Base-by-base conservation (phyloP, 2,329 filamentous ascomycete species). In the Penicillium sp. region DNA sequence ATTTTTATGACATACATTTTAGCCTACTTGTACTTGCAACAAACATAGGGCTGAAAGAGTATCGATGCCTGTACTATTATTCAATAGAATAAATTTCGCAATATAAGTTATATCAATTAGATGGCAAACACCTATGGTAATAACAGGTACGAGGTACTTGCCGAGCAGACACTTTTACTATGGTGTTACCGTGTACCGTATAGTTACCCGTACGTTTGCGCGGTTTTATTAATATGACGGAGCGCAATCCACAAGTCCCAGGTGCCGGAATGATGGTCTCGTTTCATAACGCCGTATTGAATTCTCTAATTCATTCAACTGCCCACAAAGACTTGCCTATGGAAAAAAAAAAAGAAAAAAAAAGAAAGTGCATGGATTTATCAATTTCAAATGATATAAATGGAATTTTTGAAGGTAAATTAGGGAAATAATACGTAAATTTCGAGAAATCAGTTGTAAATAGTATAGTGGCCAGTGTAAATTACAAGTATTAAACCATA, bases 401-500 rank as follows among this genome's bases (percentile, higher is more conserved):
- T 39, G 10, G 6, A 12, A 38, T 23, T 38, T 33, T 15, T 15
- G 5, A 38, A 9, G 23, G n/a, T 48, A 15, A 29, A 29, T n/a
- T 3, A 15, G 5, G 5, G 42, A 48, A 53, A 39, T 36, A 47
- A 23, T 15, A 48, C 23, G 23, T 47, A 48, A 39, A 39, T 47
- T 38, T 27, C 17, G 0, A 6, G 5, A 6, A 15, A 36, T 35
- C 0, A 1, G 7, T 35, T 2, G 10, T 1, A 25, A 36, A 36
- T 36, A 48, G 25, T 38, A 38, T 36, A 31, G 21, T 25, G 21
- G 12, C 21, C 58, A 31, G 4, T 29, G 47, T 63, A 68, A 55
- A 47, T 53, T 55, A 66, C 63, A 3, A 8, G 64, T 68, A 65
- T 64, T 59, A 53, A 64, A 64, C 60, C 66, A 53, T 53, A 52